Evolutionary conservation across 805 yeast genomes (phyloP), one percentile per base, ranked within the genome.

Genomic region (Candida qinlingensis): DNA sequence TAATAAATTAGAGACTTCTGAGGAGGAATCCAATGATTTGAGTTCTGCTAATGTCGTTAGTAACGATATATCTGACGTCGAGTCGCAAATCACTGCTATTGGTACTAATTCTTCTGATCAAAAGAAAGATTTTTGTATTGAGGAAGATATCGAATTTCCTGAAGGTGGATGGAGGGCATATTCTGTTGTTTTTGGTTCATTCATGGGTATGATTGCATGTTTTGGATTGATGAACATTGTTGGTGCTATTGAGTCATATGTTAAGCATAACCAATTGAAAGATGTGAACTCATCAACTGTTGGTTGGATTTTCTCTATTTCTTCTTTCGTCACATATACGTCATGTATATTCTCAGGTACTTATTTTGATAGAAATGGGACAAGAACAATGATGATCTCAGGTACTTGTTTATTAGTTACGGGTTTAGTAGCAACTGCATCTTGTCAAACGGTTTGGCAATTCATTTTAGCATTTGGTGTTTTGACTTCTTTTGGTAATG

Each of bases 231-330:
- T 79, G 58, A 81, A 81, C 55, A 65, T 82, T 0, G 71, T 77
- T 37, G 87, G 87, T 48, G 83, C 82, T 2, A 71, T 82, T 35
- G 81, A 82, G 60, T 73, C 84, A 0, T 79, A 81, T 52, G 72
- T 82, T 5, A 69, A 77, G 2, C 63, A 65, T 4, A 74, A 81
- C 60, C 86, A 81, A 57, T 64, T 81, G 52, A 66, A 66, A 2
- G 54, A 69, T 44, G 65, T 68, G 3, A 61, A 73, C 11, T 65
- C 77, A 3, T 71, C 81, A 4, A 65, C 75, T 1, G 70, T 77
- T 4, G 73, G 84, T 3, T 79, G 86, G 85, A 74, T 81, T 39
- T 81, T 81, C 57, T 59, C 67, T 5, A 54, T 66, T 8, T 59
- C 57, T 44, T 53, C 65, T 2, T 60, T 61, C 30, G 48, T 61